Percentiles rank a stretch among this genome's conserved stretches.
phyloP scores from a whole-genome alignment of 768 basidiomycete genomes.

The Kwoniella dejecticola region DNA sequence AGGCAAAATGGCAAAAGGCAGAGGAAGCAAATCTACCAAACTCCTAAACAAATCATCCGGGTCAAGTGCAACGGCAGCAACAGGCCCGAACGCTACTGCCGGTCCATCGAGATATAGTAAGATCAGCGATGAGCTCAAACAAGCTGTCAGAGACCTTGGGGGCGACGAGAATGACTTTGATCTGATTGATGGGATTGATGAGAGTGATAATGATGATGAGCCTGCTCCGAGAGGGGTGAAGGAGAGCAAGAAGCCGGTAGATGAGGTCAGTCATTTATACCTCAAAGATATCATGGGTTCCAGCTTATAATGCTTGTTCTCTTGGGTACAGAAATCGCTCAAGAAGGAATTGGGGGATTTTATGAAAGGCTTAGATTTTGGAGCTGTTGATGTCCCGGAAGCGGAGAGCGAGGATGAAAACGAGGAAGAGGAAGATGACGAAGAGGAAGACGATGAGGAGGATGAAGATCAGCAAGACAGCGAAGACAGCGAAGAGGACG shows the following conservation, averaged over 20 bases:
- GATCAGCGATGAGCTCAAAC: slow-evolving; percentile 36
- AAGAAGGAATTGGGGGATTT: slow-evolving; percentile 50
- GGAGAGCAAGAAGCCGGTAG: slow-evolving; percentile 10
- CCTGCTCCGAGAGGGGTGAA: slow-evolving; percentile 15
- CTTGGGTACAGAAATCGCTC: slow-evolving; percentile 38
- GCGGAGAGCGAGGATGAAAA: slow-evolving; percentile 53
- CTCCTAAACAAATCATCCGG: slow-evolving; percentile 12
- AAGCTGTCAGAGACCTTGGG: slow-evolving; percentile 52
- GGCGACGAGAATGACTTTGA: slow-evolving; percentile 54
- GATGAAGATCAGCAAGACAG: slow-evolving; percentile 43
- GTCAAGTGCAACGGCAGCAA: not conserved
- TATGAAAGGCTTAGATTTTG: slow-evolving; percentile 54
- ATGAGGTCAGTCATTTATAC: slow-evolving; percentile 27
- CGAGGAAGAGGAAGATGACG: slow-evolving; percentile 37
- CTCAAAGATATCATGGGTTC: not conserved
- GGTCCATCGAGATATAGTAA: slow-evolving; percentile 21
- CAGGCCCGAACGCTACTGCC: slow-evolving; percentile 7
- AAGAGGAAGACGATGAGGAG: slow-evolving; percentile 58
- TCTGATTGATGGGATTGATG: slow-evolving; percentile 49
- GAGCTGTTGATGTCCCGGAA: slow-evolving; percentile 18
- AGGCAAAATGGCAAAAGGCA: slow-evolving; percentile 17
- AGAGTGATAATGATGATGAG: slow-evolving; percentile 37
- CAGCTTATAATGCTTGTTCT: slow-evolving; percentile 10
- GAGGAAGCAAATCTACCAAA: slow-evolving; percentile 28
- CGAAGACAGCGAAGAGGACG: slow-evolving; percentile 39